Conservation (phyloP, 176 grass and related monocot species). For the Ensete glaucum region DNA sequence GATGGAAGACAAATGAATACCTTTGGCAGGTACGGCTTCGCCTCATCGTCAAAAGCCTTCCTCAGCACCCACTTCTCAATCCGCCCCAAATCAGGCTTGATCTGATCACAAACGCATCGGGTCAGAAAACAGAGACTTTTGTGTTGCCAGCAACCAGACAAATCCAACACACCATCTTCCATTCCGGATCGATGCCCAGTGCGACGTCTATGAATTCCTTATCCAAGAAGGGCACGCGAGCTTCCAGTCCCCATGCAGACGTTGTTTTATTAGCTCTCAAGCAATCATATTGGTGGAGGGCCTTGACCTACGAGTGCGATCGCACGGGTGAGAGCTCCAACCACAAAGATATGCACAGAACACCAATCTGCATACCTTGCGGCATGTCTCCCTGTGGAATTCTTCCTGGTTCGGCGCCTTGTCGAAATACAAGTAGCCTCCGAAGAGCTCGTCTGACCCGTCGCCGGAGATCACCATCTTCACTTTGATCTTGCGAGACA, state of each 20-base stretch:
- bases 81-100: conserved; percentile 41
- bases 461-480: conserved; percentile 99
- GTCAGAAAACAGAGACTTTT: not conserved
- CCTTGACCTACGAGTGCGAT: conserved; percentile 44
- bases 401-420: conserved; percentile 93
- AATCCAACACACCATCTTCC: conserved; percentile 52
- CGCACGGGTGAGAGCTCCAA: too few relatives aligned
- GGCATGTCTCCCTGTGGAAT: conserved; percentile 86
- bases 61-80: conserved; percentile 95
- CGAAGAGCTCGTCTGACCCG: conserved; percentile 88
- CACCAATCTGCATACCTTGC: conserved; percentile 41
- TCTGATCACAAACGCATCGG: conserved; percentile 28
- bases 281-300: conserved; percentile 89
- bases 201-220: conserved; percentile 89
- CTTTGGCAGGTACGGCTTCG: conserved; percentile 80
- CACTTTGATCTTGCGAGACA: conserved; percentile 98
- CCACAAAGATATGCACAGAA: too few relatives aligned
- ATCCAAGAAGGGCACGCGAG: conserved; percentile 93
- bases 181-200: conserved; percentile 90
- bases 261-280: conserved; percentile 86
- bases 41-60: conserved; percentile 91
- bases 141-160: too few relatives aligned
- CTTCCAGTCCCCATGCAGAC: conserved; percentile 88
- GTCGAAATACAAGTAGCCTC: conserved; percentile 98
- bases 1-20: conserved; percentile 16